Evolutionary conservation across 352 stramenopile genomes (phyloP).

Genomic region (Phytophthora vignae): DNA sequence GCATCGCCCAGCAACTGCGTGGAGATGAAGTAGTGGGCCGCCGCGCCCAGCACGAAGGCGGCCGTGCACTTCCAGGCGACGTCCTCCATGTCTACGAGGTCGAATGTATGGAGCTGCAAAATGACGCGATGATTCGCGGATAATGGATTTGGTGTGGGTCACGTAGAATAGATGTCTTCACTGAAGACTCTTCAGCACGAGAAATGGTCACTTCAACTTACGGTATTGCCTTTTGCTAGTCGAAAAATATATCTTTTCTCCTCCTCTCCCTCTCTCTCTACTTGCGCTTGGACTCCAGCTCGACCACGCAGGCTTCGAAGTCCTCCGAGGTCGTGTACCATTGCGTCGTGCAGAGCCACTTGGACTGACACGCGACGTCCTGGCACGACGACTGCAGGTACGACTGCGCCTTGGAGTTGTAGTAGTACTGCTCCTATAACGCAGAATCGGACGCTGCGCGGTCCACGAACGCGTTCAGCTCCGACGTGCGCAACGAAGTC

Average conservation of each 20-base stretch:
- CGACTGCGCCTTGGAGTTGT: slow-evolving; percentile 81
- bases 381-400: slow-evolving; percentile 54
- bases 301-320: slow-evolving; percentile 57
- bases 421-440: slow-evolving; percentile 76
- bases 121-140: neutral
- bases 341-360: slow-evolving; percentile 70
- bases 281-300: neutral
- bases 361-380: slow-evolving; percentile 48
- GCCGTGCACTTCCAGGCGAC: slow-evolving; percentile 80
- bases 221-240: neutral
- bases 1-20: slow-evolving; percentile 42
- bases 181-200: neutral
- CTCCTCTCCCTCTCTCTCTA: neutral
- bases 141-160: neutral
- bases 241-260: too few species aligned
- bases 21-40: slow-evolving; percentile 69
- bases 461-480: slow-evolving; percentile 54
- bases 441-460: slow-evolving; percentile 47
- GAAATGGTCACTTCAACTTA: slow-evolving; percentile 16
- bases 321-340: slow-evolving; percentile 73
- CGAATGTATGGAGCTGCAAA: neutral
- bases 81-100: slow-evolving; percentile 50
- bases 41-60: slow-evolving; percentile 77
- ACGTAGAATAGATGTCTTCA: neutral
- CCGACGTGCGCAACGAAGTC: slow-evolving; percentile 43